These are phyloP conservation scores for Starmerella vitae DNA, from an alignment of 805 yeast genomes.

Conservation along the genomic window DNA sequence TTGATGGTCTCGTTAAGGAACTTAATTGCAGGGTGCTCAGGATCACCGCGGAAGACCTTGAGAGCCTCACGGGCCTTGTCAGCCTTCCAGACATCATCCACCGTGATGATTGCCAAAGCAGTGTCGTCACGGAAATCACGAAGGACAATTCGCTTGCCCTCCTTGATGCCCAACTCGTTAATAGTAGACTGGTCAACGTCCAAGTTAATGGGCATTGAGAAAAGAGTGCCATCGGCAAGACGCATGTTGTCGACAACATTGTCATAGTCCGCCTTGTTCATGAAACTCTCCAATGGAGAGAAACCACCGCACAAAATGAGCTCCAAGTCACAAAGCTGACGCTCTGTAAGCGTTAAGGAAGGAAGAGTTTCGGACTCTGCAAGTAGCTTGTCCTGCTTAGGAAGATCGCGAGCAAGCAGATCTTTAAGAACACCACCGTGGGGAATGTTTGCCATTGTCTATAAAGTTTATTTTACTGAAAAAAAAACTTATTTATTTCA, in stretches of 20 bases:
- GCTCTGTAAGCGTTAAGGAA: conserved; percentile 47
- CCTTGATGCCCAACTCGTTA: conserved; percentile 29
- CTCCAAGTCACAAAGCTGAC: conserved; percentile 90
- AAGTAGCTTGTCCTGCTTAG: conserved; percentile 41
- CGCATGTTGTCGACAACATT: conserved; percentile 57
- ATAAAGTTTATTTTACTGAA: too few relatives aligned
- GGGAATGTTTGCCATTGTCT: conserved; percentile 41
- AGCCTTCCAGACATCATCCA: conserved; percentile 68
- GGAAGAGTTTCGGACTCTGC: conserved; percentile 42
- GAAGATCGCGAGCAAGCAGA: conserved; percentile 65
- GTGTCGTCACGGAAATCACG: conserved; percentile 70
- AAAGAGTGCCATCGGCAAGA: conserved; percentile 59
- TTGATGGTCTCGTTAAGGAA: conserved; percentile 64
- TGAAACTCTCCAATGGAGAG: conserved; percentile 68
- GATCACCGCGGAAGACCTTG: conserved; percentile 88
- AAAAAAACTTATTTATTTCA: too few relatives aligned
- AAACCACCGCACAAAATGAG: conserved; percentile 87
- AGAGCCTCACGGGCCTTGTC: conserved; percentile 68
- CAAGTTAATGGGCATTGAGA: conserved; percentile 87
- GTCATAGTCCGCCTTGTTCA: conserved; percentile 53
- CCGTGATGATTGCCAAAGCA: conserved; percentile 67
- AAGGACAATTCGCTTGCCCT: conserved; percentile 55
- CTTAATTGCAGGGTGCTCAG: conserved; percentile 85
- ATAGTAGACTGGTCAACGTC: conserved; percentile 51
- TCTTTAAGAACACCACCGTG: conserved; percentile 90